Evolutionary conservation across 805 yeast genomes (phyloP).

Genomic region (Metschnikowia vanudenii): DNA sequence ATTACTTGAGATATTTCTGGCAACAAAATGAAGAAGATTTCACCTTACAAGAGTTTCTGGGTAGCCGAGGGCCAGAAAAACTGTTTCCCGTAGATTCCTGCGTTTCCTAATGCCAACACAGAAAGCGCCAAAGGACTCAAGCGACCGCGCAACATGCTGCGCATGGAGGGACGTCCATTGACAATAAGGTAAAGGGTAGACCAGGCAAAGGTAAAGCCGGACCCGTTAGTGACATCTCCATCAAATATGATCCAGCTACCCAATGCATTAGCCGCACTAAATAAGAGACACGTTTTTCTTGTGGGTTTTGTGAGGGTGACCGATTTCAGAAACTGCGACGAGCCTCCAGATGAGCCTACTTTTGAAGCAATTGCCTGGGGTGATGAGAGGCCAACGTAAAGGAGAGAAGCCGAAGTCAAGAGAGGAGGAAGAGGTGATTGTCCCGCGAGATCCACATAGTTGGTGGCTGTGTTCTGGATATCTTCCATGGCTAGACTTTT

Average conservation of each 20-base stretch:
- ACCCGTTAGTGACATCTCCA: conserved; percentile 72
- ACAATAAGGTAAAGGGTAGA: conserved; percentile 68
- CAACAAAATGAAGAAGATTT: too few relatives aligned
- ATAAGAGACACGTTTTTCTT: conserved; percentile 45
- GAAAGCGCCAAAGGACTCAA: conserved; percentile 62
- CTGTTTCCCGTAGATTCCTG: conserved; percentile 65
- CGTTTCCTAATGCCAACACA: conserved; percentile 58
- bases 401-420: conserved; percentile 14
- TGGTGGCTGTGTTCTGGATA: conserved; percentile 9
- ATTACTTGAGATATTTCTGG: too few relatives aligned
- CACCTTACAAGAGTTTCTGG: background rate
- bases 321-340: conserved; percentile 21
- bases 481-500: conserved; percentile 8
- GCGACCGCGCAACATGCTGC: conserved; percentile 53
- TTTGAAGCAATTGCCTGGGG: conserved; percentile 15
- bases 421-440: conserved; percentile 21
- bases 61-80: conserved; percentile 48
- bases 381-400: conserved; percentile 15
- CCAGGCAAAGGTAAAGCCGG: conserved; percentile 85
- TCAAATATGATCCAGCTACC: conserved; percentile 78
- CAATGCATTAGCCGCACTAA: conserved; percentile 59
- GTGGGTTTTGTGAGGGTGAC: conserved; percentile 33
- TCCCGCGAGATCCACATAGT: conserved; percentile 16
- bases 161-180: conserved; percentile 60
- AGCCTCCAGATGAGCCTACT: conserved; percentile 22